Evolutionary conservation across 768 basidiomycete species (phyloP), one percentile per base, ranked within the genome.

Genomic region (Pleurotus cornucopiae): DNA sequence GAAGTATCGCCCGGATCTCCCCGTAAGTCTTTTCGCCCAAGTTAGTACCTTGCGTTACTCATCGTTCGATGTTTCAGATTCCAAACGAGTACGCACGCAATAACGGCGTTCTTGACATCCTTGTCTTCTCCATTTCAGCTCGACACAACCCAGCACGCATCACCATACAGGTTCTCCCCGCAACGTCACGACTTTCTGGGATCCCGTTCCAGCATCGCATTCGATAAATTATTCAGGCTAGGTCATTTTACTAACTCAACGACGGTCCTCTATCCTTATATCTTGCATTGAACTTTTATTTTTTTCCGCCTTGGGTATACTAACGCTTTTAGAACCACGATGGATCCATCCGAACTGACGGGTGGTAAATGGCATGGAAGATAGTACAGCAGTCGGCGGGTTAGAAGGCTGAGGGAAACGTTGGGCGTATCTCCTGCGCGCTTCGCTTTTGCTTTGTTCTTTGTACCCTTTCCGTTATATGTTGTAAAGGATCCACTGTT

Each of bases 1-100:
- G 55, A 57, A 38, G 61, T 67, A 57, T 59, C 63, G 53, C 67
- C 66, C 25, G 64, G 65, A 58, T 81, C 81, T 56, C 79, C 82
- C 62, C 80, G 83, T 82, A 56, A 18, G 58, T 38, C 38, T 6
- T 39, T 13, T 26, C 34, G 20, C 12, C 25, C 43, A 14, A 13
- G 13, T 16, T 30, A 51, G 26, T 25, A 11, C 30, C 11, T 34
- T 2, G 7, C 30, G 0, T 41, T 30, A 37, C 39, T 18, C 44
- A 11, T 9, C 3, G 58, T 41, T 12, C 5, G 12, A 7, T 2
- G 45, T 37, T 18, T 6, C 48, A 82, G 80, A 71, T 20, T 63
- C 71, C 18, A 82, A 82, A 39, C 51, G 57, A 46, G 46, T 46
- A 14, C 60, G 60, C 21, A 47, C 53, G 23, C 48, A 58, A 41